A percentile compares a stretch with the other conserved stretches of the same genome.
phyloP scores from a whole-genome alignment of 2,329 filamentous ascomycete genomes.

The Scolecobasidium constrictum region DNA sequence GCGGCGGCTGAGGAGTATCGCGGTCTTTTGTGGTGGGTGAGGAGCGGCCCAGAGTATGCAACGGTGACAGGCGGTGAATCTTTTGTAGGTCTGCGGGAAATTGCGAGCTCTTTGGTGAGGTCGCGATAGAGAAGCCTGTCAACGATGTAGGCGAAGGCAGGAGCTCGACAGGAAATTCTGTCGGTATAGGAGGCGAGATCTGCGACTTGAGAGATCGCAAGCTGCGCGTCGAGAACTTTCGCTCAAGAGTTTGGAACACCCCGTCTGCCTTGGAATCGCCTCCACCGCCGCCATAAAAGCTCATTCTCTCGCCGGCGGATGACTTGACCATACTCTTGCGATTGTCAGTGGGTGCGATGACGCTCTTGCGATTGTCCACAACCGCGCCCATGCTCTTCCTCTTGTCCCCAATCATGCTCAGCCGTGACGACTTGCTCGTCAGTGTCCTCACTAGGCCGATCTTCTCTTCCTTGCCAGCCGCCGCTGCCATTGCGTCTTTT shows the following conservation, averaged over 20 bases:
- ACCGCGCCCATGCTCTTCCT: neutral
- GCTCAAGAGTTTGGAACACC: neutral
- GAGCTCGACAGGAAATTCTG: neutral
- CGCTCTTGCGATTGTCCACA: neutral
- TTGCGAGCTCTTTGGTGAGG: neutral
- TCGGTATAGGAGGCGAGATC: neutral
- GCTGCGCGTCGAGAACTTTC: neutral
- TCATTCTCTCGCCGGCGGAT: neutral
- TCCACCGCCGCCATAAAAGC: too few relatives aligned
- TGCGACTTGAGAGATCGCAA: neutral
- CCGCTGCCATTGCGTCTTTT: slow-evolving; percentile 1
- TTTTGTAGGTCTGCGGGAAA: neutral
- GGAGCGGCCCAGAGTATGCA: neutral
- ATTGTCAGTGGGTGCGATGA: neutral
- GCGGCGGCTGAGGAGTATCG: too few relatives aligned
- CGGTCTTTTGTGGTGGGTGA: neutral
- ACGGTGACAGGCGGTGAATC: neutral
- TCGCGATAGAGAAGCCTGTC: neutral
- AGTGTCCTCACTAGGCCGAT: slow-evolving; percentile 3
- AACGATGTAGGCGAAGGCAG: neutral
- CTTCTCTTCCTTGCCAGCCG: neutral
- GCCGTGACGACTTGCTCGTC: slow-evolving; percentile 7
- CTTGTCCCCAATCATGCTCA: slow-evolving; percentile 5
- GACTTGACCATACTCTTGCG: neutral
- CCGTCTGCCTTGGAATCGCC: neutral